These are phyloP conservation scores for Cutaneotrichosporon cyanovorans DNA, from an alignment of 1,284 basidiomycete genomes.

Conservation along the genomic window DNA sequence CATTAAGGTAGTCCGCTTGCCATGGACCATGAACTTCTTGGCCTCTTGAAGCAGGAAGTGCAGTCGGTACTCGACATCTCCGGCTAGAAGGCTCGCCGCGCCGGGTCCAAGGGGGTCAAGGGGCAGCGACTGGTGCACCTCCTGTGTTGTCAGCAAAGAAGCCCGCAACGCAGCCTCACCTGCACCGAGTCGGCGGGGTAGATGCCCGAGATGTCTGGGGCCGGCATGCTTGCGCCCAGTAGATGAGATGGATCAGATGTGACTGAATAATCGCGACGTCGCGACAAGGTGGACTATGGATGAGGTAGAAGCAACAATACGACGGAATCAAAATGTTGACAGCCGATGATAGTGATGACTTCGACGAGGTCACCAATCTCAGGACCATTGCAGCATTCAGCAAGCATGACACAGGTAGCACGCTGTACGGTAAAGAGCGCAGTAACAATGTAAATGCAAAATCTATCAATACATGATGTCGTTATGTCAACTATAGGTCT, in stretches of 20 bases:
- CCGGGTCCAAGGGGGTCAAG: constrained; percentile 70
- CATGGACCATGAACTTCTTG: constrained; percentile 92
- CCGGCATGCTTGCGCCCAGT: constrained; percentile 23
- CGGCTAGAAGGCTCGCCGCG: constrained; percentile 78
- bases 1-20: constrained; percentile 74
- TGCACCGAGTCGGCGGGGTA: constrained; percentile 38
- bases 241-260: too few species aligned
- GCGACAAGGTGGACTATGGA: too few species aligned
- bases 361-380: too few species aligned
- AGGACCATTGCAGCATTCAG: too few species aligned
- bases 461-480: too few species aligned
- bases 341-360: too few species aligned
- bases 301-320: too few species aligned
- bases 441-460: too few species aligned
- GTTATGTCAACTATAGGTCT: neutral
- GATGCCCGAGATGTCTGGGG: constrained; percentile 35
- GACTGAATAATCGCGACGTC: neutral
- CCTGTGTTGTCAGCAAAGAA: constrained; percentile 52
- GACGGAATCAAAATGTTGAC: too few species aligned
- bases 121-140: constrained; percentile 82
- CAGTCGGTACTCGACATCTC: constrained; percentile 93
- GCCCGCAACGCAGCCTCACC: constrained; percentile 18
- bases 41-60: constrained; percentile 75
- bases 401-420: too few species aligned
- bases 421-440: too few species aligned